Evolutionary conservation across 2,329 filamentous ascomycete genomes (phyloP), one percentile per base, ranked within the genome.

Genomic region (Ophiocordyceps camponoti-floridani): DNA sequence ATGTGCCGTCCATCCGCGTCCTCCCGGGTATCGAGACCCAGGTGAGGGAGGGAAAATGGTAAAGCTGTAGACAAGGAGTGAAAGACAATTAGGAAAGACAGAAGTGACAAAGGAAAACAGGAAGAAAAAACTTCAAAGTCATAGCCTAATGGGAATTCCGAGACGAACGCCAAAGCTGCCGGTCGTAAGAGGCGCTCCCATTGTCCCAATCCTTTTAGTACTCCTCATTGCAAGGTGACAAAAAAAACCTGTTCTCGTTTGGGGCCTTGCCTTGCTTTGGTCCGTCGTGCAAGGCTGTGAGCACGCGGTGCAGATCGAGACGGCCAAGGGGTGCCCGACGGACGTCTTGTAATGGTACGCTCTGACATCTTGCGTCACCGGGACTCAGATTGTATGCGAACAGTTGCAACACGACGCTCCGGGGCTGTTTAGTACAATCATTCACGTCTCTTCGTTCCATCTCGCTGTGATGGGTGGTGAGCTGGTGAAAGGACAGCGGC

Each of bases 181-280:
- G 31, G 37, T 6, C 7, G 31, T 23, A 7, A 44, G 10, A 23
- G 30, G 30, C 45, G 46, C 35, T 43, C 37, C 23, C n/a, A n/a
- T 28, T 41, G 31, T 38, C 45, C 38, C 23, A n/a, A 37, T 43
- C 43, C 50, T 45, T 49, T 47, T 30, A 40, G 23, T 45, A 45
- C 42, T 40, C 43, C 46, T 47, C 44, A 16, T 45, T 31, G 41
- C 38, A 45, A 35, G 43, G 42, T 42, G 46, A 43, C 44, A 44
- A 40, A n/a, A 38, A 18, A 30, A 30, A 30, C 27, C 27, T 30
- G 11, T 38, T 7, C 35, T 38, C 35, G 35, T n/a, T 14, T 14
- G 14, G 46, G 23, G 43, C 42, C 40, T 44, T 27, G 42, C 40
- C 42, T 10, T 40, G 44, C 18, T 14, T 31, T 23, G 8, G 18